A percentile compares a stretch with the other conserved stretches of the same genome.
Conservation (phyloP, 2,329 filamentous ascomycete genomes). For the Colletotrichum phormii region DNA sequence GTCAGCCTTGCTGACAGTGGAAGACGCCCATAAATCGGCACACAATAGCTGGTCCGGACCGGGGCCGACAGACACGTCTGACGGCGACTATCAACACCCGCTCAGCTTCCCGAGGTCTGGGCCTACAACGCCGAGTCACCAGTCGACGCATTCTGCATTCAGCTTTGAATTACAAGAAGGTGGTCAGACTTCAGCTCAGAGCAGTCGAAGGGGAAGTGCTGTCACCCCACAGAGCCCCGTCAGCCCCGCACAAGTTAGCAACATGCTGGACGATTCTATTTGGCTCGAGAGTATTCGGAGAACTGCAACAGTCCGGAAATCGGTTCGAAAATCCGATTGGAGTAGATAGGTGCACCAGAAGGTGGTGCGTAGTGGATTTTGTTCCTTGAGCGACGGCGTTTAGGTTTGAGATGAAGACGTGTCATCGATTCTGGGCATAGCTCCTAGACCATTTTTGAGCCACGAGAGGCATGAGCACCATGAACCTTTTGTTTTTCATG, state of each 20-base stretch:
- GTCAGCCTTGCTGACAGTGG: conserved; percentile 50
- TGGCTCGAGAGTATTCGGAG: conserved; percentile 94
- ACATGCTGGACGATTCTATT: conserved; percentile 87
- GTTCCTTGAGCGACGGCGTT: conserved; percentile 29
- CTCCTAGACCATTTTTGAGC: neutral
- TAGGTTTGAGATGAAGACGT: neutral
- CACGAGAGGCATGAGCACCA: neutral
- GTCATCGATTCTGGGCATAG: neutral
- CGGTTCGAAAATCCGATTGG: conserved; percentile 43
- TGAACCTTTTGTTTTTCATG: neutral
- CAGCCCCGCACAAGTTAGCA: conserved; percentile 81
- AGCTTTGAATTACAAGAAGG: conserved; percentile 69
- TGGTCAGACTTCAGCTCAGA: conserved; percentile 48
- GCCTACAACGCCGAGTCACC: conserved; percentile 52
- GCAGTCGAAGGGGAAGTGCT: conserved; percentile 73
- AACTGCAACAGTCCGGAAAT: conserved; percentile 78
- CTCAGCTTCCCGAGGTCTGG: conserved; percentile 64
- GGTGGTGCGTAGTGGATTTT: neutral
- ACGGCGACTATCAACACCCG: conserved; percentile 58
- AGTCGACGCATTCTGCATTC: conserved; percentile 64
- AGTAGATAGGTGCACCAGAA: conserved; percentile 15
- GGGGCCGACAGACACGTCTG: conserved; percentile 53
- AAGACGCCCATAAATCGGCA: conserved; percentile 49
- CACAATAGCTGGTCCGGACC: conserved; percentile 57
- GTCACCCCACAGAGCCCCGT: conserved; percentile 76